phyloP scores from a whole-genome alignment of 371 early-diverging fungal genomes.

The Nosema granulosis region DNA sequence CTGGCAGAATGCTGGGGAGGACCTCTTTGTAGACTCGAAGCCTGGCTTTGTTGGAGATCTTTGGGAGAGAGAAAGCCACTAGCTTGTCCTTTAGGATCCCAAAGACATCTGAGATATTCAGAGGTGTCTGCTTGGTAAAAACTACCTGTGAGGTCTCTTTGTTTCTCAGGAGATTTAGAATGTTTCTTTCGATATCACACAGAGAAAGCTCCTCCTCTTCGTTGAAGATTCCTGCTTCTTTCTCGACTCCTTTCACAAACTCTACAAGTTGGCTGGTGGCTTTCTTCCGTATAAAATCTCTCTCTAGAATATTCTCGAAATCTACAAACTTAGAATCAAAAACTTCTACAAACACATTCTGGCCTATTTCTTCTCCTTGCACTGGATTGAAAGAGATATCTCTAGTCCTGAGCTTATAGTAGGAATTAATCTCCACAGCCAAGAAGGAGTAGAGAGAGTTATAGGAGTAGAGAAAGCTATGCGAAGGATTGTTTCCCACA shows the following conservation, averaged over 20 bases:
- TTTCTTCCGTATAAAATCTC: too few relatives aligned
- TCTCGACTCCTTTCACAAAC: background rate
- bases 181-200: too few relatives aligned
- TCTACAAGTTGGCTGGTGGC: background rate
- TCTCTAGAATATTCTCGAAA: conserved; percentile 22
- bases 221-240: too few relatives aligned
- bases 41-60: background rate
- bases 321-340: conserved; percentile 40
- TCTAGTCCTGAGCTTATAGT: background rate
- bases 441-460: conserved; percentile 20
- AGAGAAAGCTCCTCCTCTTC: too few relatives aligned
- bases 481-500: conserved; percentile 21
- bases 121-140: background rate
- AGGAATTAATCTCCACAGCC: conserved; percentile 21
- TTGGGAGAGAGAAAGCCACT: too few relatives aligned
- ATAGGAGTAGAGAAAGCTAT: conserved; percentile 36
- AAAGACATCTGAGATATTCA: background rate
- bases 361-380: conserved; percentile 19
- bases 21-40: background rate
- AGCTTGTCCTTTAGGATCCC: too few relatives aligned
- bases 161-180: too few relatives aligned
- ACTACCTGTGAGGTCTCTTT: background rate
- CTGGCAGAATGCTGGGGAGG: background rate
- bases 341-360: conserved; percentile 39
- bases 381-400: background rate